Evolutionary conservation across 2,329 filamentous ascomycete genomes (phyloP), one percentile per base, ranked within the genome.

Genomic region (Dothideomycetidae sp.): DNA sequence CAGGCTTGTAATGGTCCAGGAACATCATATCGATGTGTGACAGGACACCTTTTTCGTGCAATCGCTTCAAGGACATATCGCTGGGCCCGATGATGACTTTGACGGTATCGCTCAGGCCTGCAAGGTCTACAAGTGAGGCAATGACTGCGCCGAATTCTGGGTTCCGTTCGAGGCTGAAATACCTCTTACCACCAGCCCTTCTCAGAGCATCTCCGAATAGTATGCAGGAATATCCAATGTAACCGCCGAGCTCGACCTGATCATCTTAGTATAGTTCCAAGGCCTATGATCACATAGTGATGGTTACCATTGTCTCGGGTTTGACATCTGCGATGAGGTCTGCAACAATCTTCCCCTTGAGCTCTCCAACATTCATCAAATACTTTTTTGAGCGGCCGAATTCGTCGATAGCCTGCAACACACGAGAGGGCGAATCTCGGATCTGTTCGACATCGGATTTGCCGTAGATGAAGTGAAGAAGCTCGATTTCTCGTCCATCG

Each of bases 211-310:
- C 66, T 31, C 72, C 79, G 50, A 86, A 88, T 1, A 84, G 64
- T 42, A 90, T 74, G 42, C 77, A 76, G 0, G 81, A 88, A 62
- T 90, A 90, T 29, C 82, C 82, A 13, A 85, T 68, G 55, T 88
- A 90, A 33, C 80, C 78, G 32, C 83, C 82, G 0, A 90, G 66
- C 53, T 92, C 82, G 32, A 88, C 67, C 63, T 66, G 41, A 29
- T 29, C 40, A 32, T 21, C 17, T 29, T 3, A n/a, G n/a, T n/a
- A n/a, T n/a, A n/a, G n/a, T n/a, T n/a, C n/a, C n/a, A n/a, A n/a
- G n/a, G n/a, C n/a, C n/a, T n/a, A n/a, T n/a, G n/a, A n/a, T n/a
- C n/a, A n/a, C n/a, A 12, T 16, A 5, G 5, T 3, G 17, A 5
- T 9, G 5, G 18, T 21, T 52, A 71, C 71, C 73, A 85, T 81